These are phyloP conservation scores for Nicotiana knightiana DNA, from an alignment of 257 asterid genomes.

Conservation along the genomic window DNA sequence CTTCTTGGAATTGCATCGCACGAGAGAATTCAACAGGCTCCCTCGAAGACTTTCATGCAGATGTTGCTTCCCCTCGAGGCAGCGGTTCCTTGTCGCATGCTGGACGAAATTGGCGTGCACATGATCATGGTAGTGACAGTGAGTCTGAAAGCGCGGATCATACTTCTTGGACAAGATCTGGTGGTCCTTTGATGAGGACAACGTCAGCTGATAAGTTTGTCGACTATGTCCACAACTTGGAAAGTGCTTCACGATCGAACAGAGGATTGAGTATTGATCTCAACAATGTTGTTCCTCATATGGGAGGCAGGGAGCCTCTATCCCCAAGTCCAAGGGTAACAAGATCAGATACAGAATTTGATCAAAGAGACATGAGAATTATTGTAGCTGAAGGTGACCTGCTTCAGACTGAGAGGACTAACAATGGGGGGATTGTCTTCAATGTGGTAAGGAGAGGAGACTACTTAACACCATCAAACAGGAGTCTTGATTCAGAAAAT, in stretches of 20 bases:
- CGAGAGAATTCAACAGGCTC: constrained; percentile 89
- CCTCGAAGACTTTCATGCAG: constrained; percentile 61
- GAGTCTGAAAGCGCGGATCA: constrained; percentile 67
- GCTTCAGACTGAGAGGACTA: constrained; percentile 72
- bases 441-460: constrained; percentile 72
- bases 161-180: constrained; percentile 80
- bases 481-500: constrained; percentile 53
- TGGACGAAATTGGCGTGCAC: constrained; percentile 34
- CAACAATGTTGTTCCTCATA: constrained; percentile 20
- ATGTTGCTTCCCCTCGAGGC: constrained; percentile 33
- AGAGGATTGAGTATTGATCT: constrained; percentile 20
- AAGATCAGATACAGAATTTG: constrained; percentile 45
- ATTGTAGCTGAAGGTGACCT: constrained; percentile 73
- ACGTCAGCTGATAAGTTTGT: constrained; percentile 79
- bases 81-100: constrained; percentile 4
- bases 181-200: constrained; percentile 98
- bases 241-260: constrained; percentile 29
- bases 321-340: constrained; percentile 32
- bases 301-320: constrained; percentile 25
- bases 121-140: constrained; percentile 69
- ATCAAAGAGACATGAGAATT: constrained; percentile 44
- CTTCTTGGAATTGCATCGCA: constrained; percentile 88
- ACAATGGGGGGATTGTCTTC: constrained; percentile 80
- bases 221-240: constrained; percentile 71
- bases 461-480: constrained; percentile 47